phyloP scores from a whole-genome alignment of 2,329 filamentous ascomycete genomes.

The Fusarium tjaetaba region DNA sequence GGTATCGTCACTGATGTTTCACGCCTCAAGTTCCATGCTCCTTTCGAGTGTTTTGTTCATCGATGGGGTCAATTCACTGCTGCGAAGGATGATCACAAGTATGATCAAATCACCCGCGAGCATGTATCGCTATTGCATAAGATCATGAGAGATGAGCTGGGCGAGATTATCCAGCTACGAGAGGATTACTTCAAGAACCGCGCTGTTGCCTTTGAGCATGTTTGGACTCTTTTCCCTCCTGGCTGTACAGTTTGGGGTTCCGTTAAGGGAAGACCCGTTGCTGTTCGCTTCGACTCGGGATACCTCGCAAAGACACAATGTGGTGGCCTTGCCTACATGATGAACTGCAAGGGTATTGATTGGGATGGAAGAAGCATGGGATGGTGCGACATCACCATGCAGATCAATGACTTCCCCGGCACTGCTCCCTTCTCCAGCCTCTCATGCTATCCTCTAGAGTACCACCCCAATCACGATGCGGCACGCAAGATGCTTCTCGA shows the following conservation, averaged over 20 bases:
- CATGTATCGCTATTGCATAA: conserved; percentile 59
- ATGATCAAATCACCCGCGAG: conserved; percentile 55
- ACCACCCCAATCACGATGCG: conserved; percentile 53
- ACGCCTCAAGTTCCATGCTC: conserved; percentile 68
- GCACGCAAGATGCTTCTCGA: conserved; percentile 49
- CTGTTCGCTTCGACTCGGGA: conserved; percentile 51
- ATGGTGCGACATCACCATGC: conserved; percentile 47
- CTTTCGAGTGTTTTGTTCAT: conserved; percentile 73
- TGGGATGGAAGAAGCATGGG: conserved; percentile 61
- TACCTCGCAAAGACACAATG: conserved; percentile 51
- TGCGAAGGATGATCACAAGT: conserved; percentile 52
- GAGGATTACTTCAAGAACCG: conserved; percentile 63
- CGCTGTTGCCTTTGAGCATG: conserved; percentile 62
- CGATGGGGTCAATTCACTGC: conserved; percentile 64
- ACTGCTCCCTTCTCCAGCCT: conserved; percentile 56
- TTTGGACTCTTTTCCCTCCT: conserved; percentile 65
- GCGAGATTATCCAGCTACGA: conserved; percentile 58
- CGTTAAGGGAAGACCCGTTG: conserved; percentile 52
- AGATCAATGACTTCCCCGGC: conserved; percentile 55
- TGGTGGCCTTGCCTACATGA: conserved; percentile 51
- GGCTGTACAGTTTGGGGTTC: conserved; percentile 53
- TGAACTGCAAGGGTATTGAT: conserved; percentile 56
- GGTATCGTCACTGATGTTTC: conserved; percentile 68
- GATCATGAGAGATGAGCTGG: conserved; percentile 61
- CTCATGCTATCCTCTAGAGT: conserved; percentile 55